phyloP scores from a whole-genome alignment of 192 early-diverging fungal genomes.

The Dimargaris xerosporica region DNA sequence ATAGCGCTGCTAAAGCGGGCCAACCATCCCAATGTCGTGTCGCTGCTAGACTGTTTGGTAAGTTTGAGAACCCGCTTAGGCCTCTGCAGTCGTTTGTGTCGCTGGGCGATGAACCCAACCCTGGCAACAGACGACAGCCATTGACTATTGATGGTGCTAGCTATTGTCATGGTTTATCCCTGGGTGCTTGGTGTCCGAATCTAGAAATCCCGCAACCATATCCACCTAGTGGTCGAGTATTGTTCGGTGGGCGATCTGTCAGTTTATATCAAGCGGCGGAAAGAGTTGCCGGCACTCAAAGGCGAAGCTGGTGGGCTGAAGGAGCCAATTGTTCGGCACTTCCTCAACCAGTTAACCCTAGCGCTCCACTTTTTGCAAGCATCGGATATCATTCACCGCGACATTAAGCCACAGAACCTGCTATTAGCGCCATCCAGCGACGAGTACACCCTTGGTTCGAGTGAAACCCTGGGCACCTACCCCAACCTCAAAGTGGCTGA shows the following conservation, averaged over 20 bases:
- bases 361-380: conserved; percentile 81
- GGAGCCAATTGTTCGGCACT: conserved; percentile 66
- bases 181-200: conserved; percentile 1
- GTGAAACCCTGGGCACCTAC: conserved; percentile 18
- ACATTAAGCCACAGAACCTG: conserved; percentile 95
- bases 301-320: conserved; percentile 61
- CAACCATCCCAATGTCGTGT: conserved; percentile 75
- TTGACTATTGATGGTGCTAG: no score
- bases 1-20: conserved; percentile 83
- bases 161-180: neutral
- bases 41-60: conserved; percentile 77
- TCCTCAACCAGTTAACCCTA: conserved; percentile 66
- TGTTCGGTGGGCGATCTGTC: conserved; percentile 92
- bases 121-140: no score
- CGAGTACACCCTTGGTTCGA: conserved; percentile 24
- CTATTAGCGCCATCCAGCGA: conserved; percentile 47
- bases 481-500: conserved; percentile 89
- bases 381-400: conserved; percentile 83
- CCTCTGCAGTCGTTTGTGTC: no score
- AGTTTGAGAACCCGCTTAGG: neutral
- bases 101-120: no score
- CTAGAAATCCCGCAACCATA: conserved; percentile 81
- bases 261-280: conserved; percentile 62
- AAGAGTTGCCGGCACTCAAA: conserved; percentile 30
- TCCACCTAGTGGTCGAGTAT: conserved; percentile 96